Conservation (phyloP, 2,329 filamentous ascomycete genomes). For the Aureobasidium sp. region DNA sequence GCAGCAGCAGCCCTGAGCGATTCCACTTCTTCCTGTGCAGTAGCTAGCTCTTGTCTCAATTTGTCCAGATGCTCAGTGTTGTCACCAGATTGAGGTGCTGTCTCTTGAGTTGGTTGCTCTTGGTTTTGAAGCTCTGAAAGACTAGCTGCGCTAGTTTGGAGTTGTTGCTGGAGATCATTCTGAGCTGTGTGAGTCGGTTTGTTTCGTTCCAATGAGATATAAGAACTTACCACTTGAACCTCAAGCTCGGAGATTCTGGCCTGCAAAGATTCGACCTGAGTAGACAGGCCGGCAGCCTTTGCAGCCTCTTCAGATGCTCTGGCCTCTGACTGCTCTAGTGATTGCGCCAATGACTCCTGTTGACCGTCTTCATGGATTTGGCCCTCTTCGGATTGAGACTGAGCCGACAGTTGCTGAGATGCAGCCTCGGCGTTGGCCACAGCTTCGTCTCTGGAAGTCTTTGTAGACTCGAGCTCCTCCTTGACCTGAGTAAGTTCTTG, state of each 20-base stretch:
- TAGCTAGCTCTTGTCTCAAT: slow-evolving; percentile 36
- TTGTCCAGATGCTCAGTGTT: slow-evolving; percentile 28
- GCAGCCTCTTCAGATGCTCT: slow-evolving; percentile 34
- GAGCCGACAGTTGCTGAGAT: slow-evolving; percentile 23
- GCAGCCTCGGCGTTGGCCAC: slow-evolving; percentile 36
- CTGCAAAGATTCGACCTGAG: slow-evolving; percentile 47
- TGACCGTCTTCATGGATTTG: slow-evolving; percentile 18
- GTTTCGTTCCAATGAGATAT: not conserved
- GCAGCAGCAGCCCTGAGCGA: slow-evolving; percentile 34
- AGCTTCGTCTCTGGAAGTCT: slow-evolving; percentile 59
- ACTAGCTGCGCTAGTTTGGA: slow-evolving; percentile 18
- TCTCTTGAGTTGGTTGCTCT: slow-evolving; percentile 30
- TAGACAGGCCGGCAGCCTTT: slow-evolving; percentile 30
- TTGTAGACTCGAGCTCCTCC: slow-evolving; percentile 54
- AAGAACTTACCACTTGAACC: slow-evolving; percentile 41
- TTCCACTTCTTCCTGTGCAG: slow-evolving; percentile 41
- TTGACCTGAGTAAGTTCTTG: slow-evolving; percentile 22
- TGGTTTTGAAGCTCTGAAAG: slow-evolving; percentile 30
- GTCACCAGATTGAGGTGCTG: slow-evolving; percentile 13
- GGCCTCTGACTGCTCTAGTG: slow-evolving; percentile 37
- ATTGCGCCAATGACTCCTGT: not conserved
- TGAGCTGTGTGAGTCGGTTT: not conserved
- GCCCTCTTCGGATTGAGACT: slow-evolving; percentile 20
- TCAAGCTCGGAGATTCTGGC: slow-evolving; percentile 59
- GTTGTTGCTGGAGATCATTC: slow-evolving; percentile 16